Conservation (phyloP, 805 yeast species). For the Metschnikowia arizonensis region DNA sequence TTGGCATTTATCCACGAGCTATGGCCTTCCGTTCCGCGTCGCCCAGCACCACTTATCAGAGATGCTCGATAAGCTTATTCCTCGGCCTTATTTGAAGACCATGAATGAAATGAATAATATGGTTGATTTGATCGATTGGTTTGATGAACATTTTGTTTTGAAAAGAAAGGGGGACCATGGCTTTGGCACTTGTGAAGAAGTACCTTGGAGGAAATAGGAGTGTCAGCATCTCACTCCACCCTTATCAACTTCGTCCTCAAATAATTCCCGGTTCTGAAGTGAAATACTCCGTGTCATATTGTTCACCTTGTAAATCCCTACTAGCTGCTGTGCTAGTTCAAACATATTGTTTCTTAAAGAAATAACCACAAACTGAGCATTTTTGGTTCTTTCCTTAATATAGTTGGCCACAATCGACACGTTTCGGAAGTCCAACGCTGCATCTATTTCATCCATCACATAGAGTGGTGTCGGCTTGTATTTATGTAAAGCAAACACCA, state of each 20-base stretch:
- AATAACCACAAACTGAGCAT: slow-evolving; percentile 94
- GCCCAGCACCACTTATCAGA: slow-evolving; percentile 85
- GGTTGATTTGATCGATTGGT: slow-evolving; percentile 73
- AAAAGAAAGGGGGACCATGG: slow-evolving; percentile 65
- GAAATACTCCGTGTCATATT: slow-evolving; percentile 88
- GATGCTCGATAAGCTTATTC: slow-evolving; percentile 62
- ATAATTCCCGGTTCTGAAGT: slow-evolving; percentile 57
- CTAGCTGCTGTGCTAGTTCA: slow-evolving; percentile 89
- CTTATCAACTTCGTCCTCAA: slow-evolving; percentile 10
- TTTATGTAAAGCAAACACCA: slow-evolving; percentile 93
- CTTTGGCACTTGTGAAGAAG: slow-evolving; percentile 53
- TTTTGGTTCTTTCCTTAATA: slow-evolving; percentile 90
- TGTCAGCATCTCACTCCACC: too few species aligned
- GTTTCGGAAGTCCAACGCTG: slow-evolving; percentile 94
- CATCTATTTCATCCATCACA: slow-evolving; percentile 99
- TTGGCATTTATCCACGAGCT: slow-evolving; percentile 71
- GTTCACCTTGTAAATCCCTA: slow-evolving; percentile 90
- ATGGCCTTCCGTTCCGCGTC: slow-evolving; percentile 81
- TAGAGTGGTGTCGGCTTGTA: slow-evolving; percentile 96
- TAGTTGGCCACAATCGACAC: slow-evolving; percentile 97
- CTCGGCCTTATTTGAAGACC: slow-evolving; percentile 35
- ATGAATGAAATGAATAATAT: slow-evolving; percentile 60
- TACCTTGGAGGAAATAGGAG: slow-evolving; percentile 20
- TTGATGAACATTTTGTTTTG: slow-evolving; percentile 66
- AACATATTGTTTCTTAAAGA: slow-evolving; percentile 97